Evolutionary conservation across 257 asterid species (phyloP).

Genomic region (Solanum pennellii): DNA sequence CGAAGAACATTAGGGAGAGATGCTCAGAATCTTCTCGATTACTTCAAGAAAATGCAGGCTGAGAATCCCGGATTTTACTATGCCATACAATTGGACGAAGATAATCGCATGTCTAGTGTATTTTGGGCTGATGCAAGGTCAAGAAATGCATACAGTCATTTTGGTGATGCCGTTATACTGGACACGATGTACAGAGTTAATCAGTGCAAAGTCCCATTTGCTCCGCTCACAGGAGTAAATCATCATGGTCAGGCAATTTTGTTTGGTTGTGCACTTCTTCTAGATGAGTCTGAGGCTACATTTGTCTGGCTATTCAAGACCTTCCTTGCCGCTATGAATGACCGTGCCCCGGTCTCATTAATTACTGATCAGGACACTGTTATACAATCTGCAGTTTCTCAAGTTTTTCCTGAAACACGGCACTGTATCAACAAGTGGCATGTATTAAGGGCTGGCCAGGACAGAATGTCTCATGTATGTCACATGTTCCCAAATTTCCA

Average conservation of each 20-base stretch:
- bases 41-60: constrained; percentile 90
- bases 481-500: constrained; percentile 62
- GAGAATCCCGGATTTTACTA: constrained; percentile 89
- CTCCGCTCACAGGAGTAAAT: constrained; percentile 87
- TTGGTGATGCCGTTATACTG: constrained; percentile 74
- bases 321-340: constrained; percentile 71
- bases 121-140: constrained; percentile 96
- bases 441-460: constrained; percentile 73
- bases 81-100: constrained; percentile 89
- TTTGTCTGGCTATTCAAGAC: constrained; percentile 82
- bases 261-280: constrained; percentile 77
- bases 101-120: constrained; percentile 74
- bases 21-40: constrained; percentile 82
- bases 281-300: constrained; percentile 82
- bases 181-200: constrained; percentile 58
- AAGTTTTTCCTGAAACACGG: constrained; percentile 61
- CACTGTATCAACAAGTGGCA: constrained; percentile 76
- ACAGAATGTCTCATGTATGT: constrained; percentile 57
- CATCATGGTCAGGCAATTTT: constrained; percentile 82
- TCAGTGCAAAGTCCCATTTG: constrained; percentile 63
- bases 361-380: constrained; percentile 61
- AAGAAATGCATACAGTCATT: constrained; percentile 70
- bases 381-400: constrained; percentile 49
- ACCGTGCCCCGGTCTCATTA: constrained; percentile 52
- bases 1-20: constrained; percentile 63